These are phyloP conservation scores for Zizania palustris DNA, from an alignment of 202 grass and related monocot species.

Conservation along the genomic window DNA sequence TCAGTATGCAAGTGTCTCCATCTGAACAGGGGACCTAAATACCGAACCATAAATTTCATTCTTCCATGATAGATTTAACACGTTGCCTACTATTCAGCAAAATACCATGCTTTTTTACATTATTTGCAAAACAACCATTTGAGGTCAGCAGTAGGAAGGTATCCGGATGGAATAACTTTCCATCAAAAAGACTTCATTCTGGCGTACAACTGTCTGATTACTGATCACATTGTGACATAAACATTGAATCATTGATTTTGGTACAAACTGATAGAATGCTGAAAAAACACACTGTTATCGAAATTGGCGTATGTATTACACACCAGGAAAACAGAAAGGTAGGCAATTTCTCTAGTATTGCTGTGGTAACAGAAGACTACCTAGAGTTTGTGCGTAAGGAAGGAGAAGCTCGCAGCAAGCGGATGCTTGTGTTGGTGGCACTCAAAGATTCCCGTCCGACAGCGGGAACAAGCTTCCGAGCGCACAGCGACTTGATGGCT, in stretches of 20 bases:
- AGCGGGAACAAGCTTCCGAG: not conserved
- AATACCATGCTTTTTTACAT: conserved; percentile 5
- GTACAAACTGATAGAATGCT: not conserved
- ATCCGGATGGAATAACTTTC: not conserved
- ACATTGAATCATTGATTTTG: not conserved
- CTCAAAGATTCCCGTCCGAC: not conserved
- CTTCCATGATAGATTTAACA: not conserved
- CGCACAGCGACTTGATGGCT: conserved; percentile 30
- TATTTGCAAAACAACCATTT: not conserved
- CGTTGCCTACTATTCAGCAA: not conserved
- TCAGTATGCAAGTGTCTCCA: not conserved
- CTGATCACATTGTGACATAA: not conserved
- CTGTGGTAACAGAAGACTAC: conserved; percentile 13
- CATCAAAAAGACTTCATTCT: not conserved
- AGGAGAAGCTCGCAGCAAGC: conserved; percentile 22
- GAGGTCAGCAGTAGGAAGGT: not conserved
- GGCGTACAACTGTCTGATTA: not conserved
- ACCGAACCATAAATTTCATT: not conserved
- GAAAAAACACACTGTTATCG: not conserved
- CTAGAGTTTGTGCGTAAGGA: conserved; percentile 18
- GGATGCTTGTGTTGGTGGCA: conserved; percentile 9
- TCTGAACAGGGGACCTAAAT: too few relatives aligned
- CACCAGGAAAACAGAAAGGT: not conserved
- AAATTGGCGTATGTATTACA: not conserved
- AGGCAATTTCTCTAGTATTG: not conserved